Evolutionary conservation across 2,329 filamentous ascomycete species (phyloP).

Genomic region (Lasiodiplodia citricola): DNA sequence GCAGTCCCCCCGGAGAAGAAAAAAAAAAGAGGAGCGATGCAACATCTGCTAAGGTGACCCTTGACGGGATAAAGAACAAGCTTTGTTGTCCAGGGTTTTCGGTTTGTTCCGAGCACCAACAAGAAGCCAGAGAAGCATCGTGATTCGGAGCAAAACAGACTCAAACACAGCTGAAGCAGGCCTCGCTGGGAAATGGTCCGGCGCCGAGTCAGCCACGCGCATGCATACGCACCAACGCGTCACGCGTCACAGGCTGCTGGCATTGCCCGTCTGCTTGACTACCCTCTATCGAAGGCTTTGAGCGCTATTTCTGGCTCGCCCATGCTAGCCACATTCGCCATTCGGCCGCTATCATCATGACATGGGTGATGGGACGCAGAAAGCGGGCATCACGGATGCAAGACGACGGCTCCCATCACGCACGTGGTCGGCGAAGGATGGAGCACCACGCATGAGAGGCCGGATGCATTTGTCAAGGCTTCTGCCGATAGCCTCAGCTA

Average conservation of each 20-base stretch:
- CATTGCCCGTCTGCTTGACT: neutral
- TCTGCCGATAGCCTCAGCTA: neutral
- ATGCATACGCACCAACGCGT: neutral
- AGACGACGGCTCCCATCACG: neutral
- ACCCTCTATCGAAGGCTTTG: neutral
- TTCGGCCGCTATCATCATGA: neutral
- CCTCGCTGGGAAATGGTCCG: conserved; percentile 7
- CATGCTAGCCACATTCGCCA: neutral
- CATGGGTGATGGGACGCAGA: neutral
- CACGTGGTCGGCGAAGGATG: neutral
- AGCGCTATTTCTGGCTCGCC: neutral
- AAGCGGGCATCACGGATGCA: neutral
- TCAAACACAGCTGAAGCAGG: conserved; percentile 1
- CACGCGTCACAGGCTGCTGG: conserved; percentile 3
- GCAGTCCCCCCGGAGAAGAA: neutral
- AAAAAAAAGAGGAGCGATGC: neutral
- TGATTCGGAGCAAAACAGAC: neutral
- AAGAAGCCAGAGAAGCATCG: neutral
- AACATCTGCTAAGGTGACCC: neutral
- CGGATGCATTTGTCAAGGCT: neutral
- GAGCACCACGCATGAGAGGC: neutral
- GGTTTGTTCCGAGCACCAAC: conserved; percentile 5
- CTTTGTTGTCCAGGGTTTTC: neutral
- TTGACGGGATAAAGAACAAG: neutral
- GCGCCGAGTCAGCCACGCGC: conserved; percentile 18